Percentiles rank a stretch among this genome's conserved stretches.
Evolutionary conservation across 2,329 filamentous ascomycete species (phyloP).

Genomic region (Scytalidium sp.): DNA sequence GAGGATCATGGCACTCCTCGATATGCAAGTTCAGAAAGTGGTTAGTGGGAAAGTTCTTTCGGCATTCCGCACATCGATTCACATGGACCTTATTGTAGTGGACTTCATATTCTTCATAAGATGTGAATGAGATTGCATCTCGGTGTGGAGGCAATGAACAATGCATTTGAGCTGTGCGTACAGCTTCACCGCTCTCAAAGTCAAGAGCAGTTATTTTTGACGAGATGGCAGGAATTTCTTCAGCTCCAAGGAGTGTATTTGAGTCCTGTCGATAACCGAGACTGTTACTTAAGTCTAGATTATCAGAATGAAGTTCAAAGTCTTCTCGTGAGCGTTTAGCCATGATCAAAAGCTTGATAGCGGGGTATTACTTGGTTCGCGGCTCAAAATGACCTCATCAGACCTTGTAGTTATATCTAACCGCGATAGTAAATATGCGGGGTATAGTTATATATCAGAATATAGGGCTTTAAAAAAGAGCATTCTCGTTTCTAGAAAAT

Average conservation of each 20-base stretch:
- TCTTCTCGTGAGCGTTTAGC: conserved; percentile 57
- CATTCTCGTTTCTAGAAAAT: no score
- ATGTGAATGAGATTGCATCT: conserved; percentile 65
- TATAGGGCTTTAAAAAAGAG: no score
- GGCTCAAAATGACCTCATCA: background rate
- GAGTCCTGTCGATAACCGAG: conserved; percentile 15
- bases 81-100: conserved; percentile 81
- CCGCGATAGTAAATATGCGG: background rate
- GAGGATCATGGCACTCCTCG: conserved; percentile 84
- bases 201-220: conserved; percentile 63
- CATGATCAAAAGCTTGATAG: conserved; percentile 40
- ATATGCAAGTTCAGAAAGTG: conserved; percentile 82
- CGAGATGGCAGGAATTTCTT: conserved; percentile 19
- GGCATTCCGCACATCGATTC: conserved; percentile 82
- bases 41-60: conserved; percentile 82
- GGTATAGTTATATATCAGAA: background rate
- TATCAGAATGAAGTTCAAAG: conserved; percentile 39
- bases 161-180: conserved; percentile 52
- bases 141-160: conserved; percentile 81
- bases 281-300: conserved; percentile 19
- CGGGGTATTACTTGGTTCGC: conserved; percentile 23
- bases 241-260: background rate
- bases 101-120: conserved; percentile 78
- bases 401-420: background rate
- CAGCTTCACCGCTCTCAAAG: conserved; percentile 42